These are phyloP conservation scores for Alternaria tenuissima DNA, from an alignment of 2,329 filamentous ascomycete species.

Conservation along the genomic window DNA sequence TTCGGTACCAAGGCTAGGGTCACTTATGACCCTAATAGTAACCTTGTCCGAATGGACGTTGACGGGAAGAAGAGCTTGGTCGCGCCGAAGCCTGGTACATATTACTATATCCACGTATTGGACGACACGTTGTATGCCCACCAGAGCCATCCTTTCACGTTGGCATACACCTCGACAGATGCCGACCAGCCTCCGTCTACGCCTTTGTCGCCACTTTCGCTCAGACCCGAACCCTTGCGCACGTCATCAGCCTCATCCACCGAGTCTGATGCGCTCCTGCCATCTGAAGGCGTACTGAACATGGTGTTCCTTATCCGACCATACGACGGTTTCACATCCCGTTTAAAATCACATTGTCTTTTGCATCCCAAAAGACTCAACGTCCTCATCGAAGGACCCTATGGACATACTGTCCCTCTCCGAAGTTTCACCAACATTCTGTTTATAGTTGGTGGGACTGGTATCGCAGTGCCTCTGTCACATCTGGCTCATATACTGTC, in stretches of 20 bases:
- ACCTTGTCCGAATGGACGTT: constrained; percentile 59
- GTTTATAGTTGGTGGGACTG: constrained; percentile 49
- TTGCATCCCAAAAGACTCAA: constrained; percentile 37
- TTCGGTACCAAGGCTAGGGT: constrained; percentile 51
- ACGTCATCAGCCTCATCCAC: constrained; percentile 25
- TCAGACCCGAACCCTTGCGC: constrained; percentile 16
- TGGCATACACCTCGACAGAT: constrained; percentile 31
- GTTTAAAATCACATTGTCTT: constrained; percentile 45
- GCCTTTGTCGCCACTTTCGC: constrained; percentile 20
- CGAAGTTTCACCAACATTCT: constrained; percentile 52
- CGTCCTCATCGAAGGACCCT: constrained; percentile 61
- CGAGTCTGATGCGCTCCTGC: constrained; percentile 43
- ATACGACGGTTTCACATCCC: constrained; percentile 60
- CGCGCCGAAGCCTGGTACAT: constrained; percentile 55
- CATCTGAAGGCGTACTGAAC: constrained; percentile 17
- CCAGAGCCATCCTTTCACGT: constrained; percentile 61
- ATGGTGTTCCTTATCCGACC: constrained; percentile 61
- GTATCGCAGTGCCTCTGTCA: constrained; percentile 45
- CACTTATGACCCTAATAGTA: constrained; percentile 54
- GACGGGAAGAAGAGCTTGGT: constrained; percentile 46
- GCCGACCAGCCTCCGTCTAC: not conserved
- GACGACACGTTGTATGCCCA: constrained; percentile 55
- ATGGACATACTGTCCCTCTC: constrained; percentile 55
- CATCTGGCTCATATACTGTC: constrained; percentile 34
- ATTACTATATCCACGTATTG: constrained; percentile 61